Evolutionary conservation across 148 eudicot genomes (phyloP), one percentile per base, ranked within the genome.

Genomic region (Amaranthus hypochondriacus): DNA sequence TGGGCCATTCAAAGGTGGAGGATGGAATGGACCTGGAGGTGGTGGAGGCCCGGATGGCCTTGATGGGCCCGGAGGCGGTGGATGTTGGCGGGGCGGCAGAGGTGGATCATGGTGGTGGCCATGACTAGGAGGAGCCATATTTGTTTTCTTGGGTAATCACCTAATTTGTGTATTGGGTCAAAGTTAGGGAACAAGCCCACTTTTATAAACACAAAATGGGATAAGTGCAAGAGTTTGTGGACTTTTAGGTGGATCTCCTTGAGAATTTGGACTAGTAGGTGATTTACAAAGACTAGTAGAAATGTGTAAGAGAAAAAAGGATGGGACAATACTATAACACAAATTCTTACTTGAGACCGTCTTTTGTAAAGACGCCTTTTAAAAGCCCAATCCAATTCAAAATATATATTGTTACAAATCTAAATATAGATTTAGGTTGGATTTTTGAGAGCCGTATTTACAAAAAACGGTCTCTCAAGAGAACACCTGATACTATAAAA

Each of bases 21-120:
- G 74, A 13, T 52, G 72, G 6, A 56, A 39, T 44, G 82, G 82
- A 4, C 62, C 66, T 6, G 60, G 70, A 0, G 81, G 77, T 4
- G 78, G 82, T 39, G 78, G 66, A 5, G 77, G 70, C 4, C 6
- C 43, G 4, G 78, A 72, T 0, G 73, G 75, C 7, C 62, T 70
- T 4, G 75, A 71, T 21, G 71, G 74, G 42, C 77, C 69, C 1
- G 69, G 69, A 4, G 69, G 69, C 15, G 61, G 54, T 7, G 69
- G 12, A 1, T 52, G 69, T 15, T 11, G 71, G 1, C 44, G 70
- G 11, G 70, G 70, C 0, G 63, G 77, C 2, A 21, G 46, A 5
- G 66, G 47, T 47, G 66, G 74, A 5, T 21, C 66, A 48, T 21
- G 56, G 52, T 21, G 57, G 77, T 39, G 65, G 63, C 43, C 56